Base-by-base conservation (phyloP, 305 asterid species). In the Rubia peregrina region DNA sequence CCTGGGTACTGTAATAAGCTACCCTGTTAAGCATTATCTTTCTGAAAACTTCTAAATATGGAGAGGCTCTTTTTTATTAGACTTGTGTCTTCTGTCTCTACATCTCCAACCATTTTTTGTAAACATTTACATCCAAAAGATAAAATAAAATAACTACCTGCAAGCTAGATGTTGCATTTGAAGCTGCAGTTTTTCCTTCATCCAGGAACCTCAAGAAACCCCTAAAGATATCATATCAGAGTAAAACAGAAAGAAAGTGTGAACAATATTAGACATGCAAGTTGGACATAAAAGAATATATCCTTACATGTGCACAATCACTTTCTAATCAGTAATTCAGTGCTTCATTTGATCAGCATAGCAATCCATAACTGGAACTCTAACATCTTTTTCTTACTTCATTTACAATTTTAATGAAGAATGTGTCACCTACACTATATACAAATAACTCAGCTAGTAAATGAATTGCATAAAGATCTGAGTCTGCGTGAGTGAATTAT, bases 191-290 rank as follows among this genome's bases (percentile, higher is more conserved):
- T 74, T 86, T 89, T 73, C 74, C 83, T 76, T 88, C 97, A 73
- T 82, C 94, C 67, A 95, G 96, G 78, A 88, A 91, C 84, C 96
- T 91, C 82, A 91, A 74, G 82, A 95, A 95, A 78, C 94, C 82
- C 99, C 99, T 95, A 76, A 74, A 83, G 59, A 17, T 73, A 70
- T 67, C 62, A 71, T 64, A 70, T 16, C 55, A 24, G 61, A 55
- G 8, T 33, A n/a, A 26, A 9, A 22, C 43, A 9, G 13, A 62
- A 41, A 67, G n/a, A 16, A 70, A 63, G 3, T 17, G 7, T 9
- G 9, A 51, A 21, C 8, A 63, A 6, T 6, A 53, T 11, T 3
- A 72, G 64, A 7, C 62, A 41, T 7, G 11, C 53, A 71, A 40
- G 38, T 36, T 66, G 65, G 53, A 26, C 44, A 61, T 30, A 44